Evolutionary conservation across 495 filamentous ascomycete species (phyloP).

Genomic region (Penicilliopsis zonata): DNA sequence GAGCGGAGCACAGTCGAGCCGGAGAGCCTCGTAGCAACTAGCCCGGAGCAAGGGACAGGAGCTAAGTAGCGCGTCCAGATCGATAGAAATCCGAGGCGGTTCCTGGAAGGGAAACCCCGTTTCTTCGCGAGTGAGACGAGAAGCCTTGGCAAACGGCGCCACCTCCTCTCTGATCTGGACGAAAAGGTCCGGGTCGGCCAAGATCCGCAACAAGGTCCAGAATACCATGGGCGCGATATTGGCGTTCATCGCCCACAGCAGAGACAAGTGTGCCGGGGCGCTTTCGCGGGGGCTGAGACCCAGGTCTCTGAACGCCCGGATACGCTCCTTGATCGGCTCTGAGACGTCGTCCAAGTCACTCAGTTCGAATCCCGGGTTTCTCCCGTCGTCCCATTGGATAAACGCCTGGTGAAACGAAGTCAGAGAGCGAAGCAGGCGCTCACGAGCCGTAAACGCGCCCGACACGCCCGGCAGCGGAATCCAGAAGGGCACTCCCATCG

Average conservation of each 20-base stretch:
- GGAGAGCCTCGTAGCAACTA: constrained; percentile 42
- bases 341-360: constrained; percentile 43
- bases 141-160: constrained; percentile 27
- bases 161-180: constrained; percentile 42
- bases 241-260: constrained; percentile 43
- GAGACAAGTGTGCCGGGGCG: constrained; percentile 22
- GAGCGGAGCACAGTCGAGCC: constrained; percentile 37
- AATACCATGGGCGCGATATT: constrained; percentile 40
- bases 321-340: constrained; percentile 31
- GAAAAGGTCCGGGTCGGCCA: constrained; percentile 30
- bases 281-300: constrained; percentile 19
- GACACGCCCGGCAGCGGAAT: constrained; percentile 37
- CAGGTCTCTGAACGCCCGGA: constrained; percentile 22
- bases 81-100: constrained; percentile 35
- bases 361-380: constrained; percentile 33
- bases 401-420: constrained; percentile 38
- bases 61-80: constrained; percentile 28
- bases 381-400: constrained; percentile 28
- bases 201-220: constrained; percentile 45
- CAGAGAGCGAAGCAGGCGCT: constrained; percentile 34
- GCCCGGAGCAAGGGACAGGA: constrained; percentile 40
- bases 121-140: constrained; percentile 29
- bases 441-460: constrained; percentile 38
- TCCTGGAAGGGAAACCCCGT: constrained; percentile 41
- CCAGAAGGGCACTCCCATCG: constrained; percentile 40